Evolutionary conservation across 805 yeast species (phyloP).

Genomic region (Candida caryicola): DNA sequence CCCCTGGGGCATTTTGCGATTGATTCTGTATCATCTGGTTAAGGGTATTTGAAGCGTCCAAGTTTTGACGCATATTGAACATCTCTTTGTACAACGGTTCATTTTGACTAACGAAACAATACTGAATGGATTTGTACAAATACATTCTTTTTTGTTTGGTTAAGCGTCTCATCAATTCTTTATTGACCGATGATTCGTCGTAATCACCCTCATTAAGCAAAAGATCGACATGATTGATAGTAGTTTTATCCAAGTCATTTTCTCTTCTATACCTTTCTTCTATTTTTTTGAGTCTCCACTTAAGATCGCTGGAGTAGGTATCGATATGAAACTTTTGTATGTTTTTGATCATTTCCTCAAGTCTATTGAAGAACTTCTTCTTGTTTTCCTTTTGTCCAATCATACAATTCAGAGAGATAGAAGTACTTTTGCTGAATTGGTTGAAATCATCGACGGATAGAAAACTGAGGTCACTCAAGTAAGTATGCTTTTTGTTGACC

Average conservation of each 20-base stretch:
- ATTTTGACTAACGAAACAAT: conserved; percentile 17
- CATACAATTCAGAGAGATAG: conserved; percentile 6
- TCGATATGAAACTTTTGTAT: conserved; percentile 13
- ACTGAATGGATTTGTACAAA: conserved; percentile 24
- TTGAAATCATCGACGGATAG: conserved; percentile 25
- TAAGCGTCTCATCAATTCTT: conserved; percentile 9
- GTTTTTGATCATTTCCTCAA: conserved; percentile 10
- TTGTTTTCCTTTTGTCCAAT: conserved; percentile 12
- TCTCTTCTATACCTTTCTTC: conserved; percentile 1
- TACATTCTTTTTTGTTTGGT: conserved; percentile 14
- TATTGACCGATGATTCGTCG: background rate
- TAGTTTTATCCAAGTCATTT: background rate
- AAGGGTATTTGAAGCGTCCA: background rate
- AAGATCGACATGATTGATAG: background rate
- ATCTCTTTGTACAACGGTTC: conserved; percentile 15
- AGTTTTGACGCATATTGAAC: conserved; percentile 8
- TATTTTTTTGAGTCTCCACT: conserved; percentile 4
- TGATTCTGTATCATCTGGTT: conserved; percentile 1
- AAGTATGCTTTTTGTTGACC: conserved; percentile 2
- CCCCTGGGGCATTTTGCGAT: background rate
- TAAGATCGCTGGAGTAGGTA: conserved; percentile 6
- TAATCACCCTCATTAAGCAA: too few relatives aligned
- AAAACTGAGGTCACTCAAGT: conserved; percentile 12
- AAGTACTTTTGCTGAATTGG: conserved; percentile 13
- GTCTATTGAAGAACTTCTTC: conserved; percentile 12